Evolutionary conservation across 306 rosid genomes (phyloP).

Genomic region (Comarum palustre): DNA sequence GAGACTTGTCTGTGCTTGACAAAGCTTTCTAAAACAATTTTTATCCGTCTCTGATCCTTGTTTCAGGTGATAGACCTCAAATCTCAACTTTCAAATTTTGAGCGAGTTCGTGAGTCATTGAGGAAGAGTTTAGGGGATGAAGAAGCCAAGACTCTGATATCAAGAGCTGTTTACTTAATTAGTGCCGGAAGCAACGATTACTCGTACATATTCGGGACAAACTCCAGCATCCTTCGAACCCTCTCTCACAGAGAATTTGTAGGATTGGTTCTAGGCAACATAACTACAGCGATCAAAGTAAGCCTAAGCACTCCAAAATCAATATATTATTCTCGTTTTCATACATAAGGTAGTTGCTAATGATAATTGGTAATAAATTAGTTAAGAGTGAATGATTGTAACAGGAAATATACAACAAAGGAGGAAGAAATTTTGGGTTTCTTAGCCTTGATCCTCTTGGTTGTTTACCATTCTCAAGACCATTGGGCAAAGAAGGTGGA

Average conservation of each 20-base stretch:
- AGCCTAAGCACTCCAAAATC: not conserved
- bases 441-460: conserved; percentile 19
- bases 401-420: conserved; percentile 26
- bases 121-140: not conserved
- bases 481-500: not conserved
- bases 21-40: not conserved
- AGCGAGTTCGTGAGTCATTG: not conserved
- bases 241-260: not conserved
- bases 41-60: not conserved
- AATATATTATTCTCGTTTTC: not conserved
- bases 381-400: not conserved
- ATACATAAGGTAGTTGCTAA: not conserved
- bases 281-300: not conserved
- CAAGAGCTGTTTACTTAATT: not conserved
- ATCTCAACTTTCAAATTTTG: not conserved
- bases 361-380: not conserved
- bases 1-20: not conserved
- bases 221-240: conserved; percentile 11
- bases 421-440: conserved; percentile 38
- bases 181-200: conserved; percentile 6
- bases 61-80: not conserved
- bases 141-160: not conserved
- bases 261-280: conserved; percentile 2
- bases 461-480: conserved; percentile 14
- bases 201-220: not conserved